Base-by-base conservation (phyloP, 1,139 yeast genomes). In the Yamadazyma atlantica region DNA sequence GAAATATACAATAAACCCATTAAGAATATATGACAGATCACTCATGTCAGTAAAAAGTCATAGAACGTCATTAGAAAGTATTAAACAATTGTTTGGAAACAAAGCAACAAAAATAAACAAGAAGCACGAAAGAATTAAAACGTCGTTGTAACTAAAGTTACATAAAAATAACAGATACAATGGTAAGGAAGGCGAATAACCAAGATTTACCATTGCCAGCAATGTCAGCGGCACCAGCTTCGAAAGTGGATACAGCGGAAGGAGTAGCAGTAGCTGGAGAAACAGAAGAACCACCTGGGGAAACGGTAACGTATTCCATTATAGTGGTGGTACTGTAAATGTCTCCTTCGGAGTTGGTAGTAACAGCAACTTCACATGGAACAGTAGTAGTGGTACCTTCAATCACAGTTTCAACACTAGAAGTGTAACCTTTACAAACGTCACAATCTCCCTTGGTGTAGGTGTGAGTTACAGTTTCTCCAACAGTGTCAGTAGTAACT, bases 371-470 rank as follows among this genome's bases (percentile, higher is more conserved):
- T 21, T 27, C 50, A 21, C 40, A 46, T 8, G 44, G 36, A 3
- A 28, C 41, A 15, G 51, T 46, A 9, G 33, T 28, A 23, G 40
- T 35, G 10, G 44, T 27, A 14, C 54, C 54, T 32, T 39, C 43
- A 9, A 38, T 11, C 15, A 38, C 39, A 13, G 52, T 46, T 11
- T 38, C 32, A 33, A 39, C 27, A 7, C 45, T 42, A 11, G 45
- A 40, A 16, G 25, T 29, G 28, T 35, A 34, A 4, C 34, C 38
- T 14, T 32, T 38, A 24, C 44, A 42, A 11, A 36, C 40, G 17
- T 38, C 39, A 38, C 44, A 40, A 17, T 43, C 44, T 9, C 41
- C 43, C n/a, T 32, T 69, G 63, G 15, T 30, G 15, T 31, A 23
- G 14, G 28, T 22, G 10, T 31, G 19, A 13, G 34, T 31, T 9